Base-by-base conservation (phyloP, 305 asterid species). In the Lippia alba region DNA sequence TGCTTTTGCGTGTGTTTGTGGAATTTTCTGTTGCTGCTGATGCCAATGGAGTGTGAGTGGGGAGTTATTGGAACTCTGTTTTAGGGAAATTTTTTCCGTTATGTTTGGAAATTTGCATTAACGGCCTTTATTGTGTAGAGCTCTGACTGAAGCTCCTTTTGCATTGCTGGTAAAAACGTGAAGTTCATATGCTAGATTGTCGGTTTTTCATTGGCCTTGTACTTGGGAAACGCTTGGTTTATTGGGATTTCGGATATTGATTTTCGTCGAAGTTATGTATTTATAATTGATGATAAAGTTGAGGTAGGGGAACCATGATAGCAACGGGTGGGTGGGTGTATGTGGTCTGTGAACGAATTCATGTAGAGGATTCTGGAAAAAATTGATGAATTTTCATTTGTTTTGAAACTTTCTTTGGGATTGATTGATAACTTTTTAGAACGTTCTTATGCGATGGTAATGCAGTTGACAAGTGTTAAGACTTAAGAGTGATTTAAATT, bases 61-160 rank as follows among this genome's bases (percentile, higher is more conserved):
- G 70, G 69, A 57, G 76, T 63, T 64, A 10, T 70, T 60, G 48
- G 54, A 51, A 20, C 16, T 55, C 50, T 20, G 34, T 9, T 56
- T 64, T 74, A 45, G 69, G 17, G 15, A 55, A 50, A 72, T 59
- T 64, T 69, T 46, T 61, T 72, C 59, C 33, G 50, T 67, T 74
- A 15, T 59, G 79, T 70, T 74, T 62, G 77, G 58, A 66, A 50
- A 45, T 39, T 66, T 44, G 68, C 72, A 39, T 61, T 56, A 59
- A 18, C 19, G 24, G 70, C 54, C 12, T 65, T 69, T 61, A 54
- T 68, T 49, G 6, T 58, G 44, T 58, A 46, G 62, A 64, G 44
- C 69, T 59, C 18, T 54, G 55, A 14, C 50, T 48, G 7, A 53
- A 67, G 44, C 61, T 18, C 18, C 64, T 55, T 57, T 62, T 34